phyloP scores from a whole-genome alignment of 768 basidiomycete genomes.

The Mrakia blollopis region DNA sequence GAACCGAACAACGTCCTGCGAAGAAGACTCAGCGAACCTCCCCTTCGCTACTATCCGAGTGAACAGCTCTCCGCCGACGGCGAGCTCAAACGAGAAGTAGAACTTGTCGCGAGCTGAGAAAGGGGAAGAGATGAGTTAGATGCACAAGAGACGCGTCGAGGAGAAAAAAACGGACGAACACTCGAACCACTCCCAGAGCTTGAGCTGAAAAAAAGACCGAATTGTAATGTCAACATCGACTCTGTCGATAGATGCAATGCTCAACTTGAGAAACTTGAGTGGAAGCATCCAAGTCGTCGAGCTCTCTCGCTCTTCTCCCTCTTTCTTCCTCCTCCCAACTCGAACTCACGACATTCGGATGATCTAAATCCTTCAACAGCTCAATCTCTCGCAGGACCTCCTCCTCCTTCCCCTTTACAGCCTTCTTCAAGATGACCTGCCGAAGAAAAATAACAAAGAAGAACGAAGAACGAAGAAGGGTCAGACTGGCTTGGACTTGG shows the following conservation, averaged over 20 bases:
- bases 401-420: constrained; percentile 78
- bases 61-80: constrained; percentile 90
- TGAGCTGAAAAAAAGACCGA: constrained; percentile 55
- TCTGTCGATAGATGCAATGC: background rate
- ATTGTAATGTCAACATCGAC: background rate
- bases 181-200: constrained; percentile 96
- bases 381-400: constrained; percentile 90
- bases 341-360: constrained; percentile 55
- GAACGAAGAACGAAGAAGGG: no score
- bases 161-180: constrained; percentile 53
- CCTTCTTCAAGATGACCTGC: constrained; percentile 79
- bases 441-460: no score
- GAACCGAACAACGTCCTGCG: constrained; percentile 66
- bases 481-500: no score
- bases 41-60: constrained; percentile 77
- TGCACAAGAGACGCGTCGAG: background rate
- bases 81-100: constrained; percentile 92
- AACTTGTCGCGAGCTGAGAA: constrained; percentile 47
- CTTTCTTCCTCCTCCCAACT: background rate
- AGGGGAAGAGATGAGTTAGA: background rate
- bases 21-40: constrained; percentile 90
- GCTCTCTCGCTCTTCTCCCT: background rate
- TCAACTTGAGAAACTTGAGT: no score
- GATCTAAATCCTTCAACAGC: constrained; percentile 72
- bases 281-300: no score